A percentile compares a stretch with the other conserved stretches of the same genome.
Evolutionary conservation across 805 yeast species (phyloP).

Genomic region (Kazachstania bromeliacearum): DNA sequence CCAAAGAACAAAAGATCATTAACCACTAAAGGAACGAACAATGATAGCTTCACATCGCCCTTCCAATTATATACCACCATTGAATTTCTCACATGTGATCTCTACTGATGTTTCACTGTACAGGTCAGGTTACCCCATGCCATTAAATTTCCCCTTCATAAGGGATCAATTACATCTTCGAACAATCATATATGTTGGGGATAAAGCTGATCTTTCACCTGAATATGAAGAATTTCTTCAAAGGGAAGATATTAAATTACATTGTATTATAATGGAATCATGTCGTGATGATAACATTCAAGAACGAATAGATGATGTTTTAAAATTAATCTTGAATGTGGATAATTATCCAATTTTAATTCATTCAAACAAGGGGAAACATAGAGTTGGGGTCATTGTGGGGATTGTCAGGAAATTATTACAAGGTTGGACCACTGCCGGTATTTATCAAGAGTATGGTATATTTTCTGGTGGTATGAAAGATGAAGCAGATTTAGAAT

Average conservation of each 20-base stretch:
- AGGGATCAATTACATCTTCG: conserved; percentile 51
- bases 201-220: conserved; percentile 43
- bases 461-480: conserved; percentile 82
- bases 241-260: conserved; percentile 42
- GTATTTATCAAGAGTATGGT: conserved; percentile 88
- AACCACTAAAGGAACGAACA: too few species aligned
- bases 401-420: conserved; percentile 77
- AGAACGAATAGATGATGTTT: conserved; percentile 45
- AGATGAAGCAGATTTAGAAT: conserved; percentile 85
- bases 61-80: conserved; percentile 64
- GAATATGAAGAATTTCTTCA: conserved; percentile 67
- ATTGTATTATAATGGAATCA: conserved; percentile 55
- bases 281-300: conserved; percentile 68
- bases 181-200: conserved; percentile 79
- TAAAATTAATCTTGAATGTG: conserved; percentile 46
- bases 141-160: conserved; percentile 72
- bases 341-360: conserved; percentile 79
- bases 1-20: too few species aligned
- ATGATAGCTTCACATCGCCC: not conserved
- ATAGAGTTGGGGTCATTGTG: conserved; percentile 87
- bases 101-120: conserved; percentile 66
- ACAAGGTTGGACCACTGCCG: conserved; percentile 91
- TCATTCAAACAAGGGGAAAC: conserved; percentile 97
- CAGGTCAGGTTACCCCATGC: conserved; percentile 90
- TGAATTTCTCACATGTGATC: conserved; percentile 73